Evolutionary conservation across 139 green algal genomes (phyloP).

Genomic region (Auxenochlorella protothecoides): DNA sequence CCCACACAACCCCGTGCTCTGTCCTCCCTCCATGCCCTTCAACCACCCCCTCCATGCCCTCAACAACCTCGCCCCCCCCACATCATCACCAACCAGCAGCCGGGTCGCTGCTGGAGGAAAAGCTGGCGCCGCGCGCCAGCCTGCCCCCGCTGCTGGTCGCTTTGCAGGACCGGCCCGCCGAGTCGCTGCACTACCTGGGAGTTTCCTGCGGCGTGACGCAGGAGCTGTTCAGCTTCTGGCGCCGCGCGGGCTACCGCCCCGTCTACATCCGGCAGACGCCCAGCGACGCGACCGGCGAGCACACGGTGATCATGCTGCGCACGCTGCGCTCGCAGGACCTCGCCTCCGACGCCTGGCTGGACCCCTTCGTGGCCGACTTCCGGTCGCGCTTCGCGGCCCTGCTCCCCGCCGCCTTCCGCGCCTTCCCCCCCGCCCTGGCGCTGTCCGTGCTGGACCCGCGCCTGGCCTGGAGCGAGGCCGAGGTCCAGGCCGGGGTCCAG

Average conservation of each 20-base stretch:
- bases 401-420: slow-evolving; percentile 27
- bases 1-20: neutral
- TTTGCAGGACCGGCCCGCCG: slow-evolving; percentile 64
- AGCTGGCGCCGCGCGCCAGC: slow-evolving; percentile 53
- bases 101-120: slow-evolving; percentile 56
- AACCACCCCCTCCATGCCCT: neutral
- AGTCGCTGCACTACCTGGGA: slow-evolving; percentile 89
- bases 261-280: slow-evolving; percentile 90
- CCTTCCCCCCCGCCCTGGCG: slow-evolving; percentile 66
- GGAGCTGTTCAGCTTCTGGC: slow-evolving; percentile 91
- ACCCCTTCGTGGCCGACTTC: slow-evolving; percentile 78
- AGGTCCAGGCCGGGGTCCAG: slow-evolving; percentile 22
- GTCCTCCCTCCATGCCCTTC: neutral
- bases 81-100: neutral
- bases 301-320: slow-evolving; percentile 83
- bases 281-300: slow-evolving; percentile 77
- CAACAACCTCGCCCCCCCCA: too few relatives aligned
- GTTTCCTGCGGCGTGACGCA: slow-evolving; percentile 87
- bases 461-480: slow-evolving; percentile 64
- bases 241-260: slow-evolving; percentile 54
- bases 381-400: slow-evolving; percentile 34
- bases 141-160: slow-evolving; percentile 83
- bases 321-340: slow-evolving; percentile 57
- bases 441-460: slow-evolving; percentile 77
- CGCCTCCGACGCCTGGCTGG: slow-evolving; percentile 53